Base-by-base conservation (phyloP, 2,329 filamentous ascomycete species). In the Biscogniauxia sp. region DNA sequence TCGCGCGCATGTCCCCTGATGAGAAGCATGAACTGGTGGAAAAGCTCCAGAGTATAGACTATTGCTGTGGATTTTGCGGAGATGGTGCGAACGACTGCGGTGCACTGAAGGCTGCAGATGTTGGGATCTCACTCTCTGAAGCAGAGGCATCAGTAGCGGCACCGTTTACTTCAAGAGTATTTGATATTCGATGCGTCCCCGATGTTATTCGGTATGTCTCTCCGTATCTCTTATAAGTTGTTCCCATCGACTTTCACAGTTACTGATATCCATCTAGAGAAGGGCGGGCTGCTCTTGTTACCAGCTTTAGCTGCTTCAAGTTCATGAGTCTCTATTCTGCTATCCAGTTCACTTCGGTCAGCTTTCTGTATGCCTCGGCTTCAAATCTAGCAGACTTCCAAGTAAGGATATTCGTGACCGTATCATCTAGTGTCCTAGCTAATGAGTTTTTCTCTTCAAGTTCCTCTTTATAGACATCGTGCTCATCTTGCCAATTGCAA, bases 281-380 rank as follows among this genome's bases (percentile, higher is more conserved):
- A 80, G 95, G 95, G 20, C 88, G 96, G 64, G 94, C 94, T 20
- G 92, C 96, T 37, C 83, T 99, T 37, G 93, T 98, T n/a, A 99
- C 95, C 13, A 97, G 93, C 76, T 99, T 99, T 79, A 96, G 92
- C 79, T 99, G 95, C 79, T 99, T 99, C 84, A 99, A 98, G 80
- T 99, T 96, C 78, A 99, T 99, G 96, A 96, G 91, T 69, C 78
- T 99, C 66, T 99, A 99, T 80, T 98, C 93, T 2, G 94, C 95
- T n/a, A 99, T 99, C 66, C 95, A 99, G 75, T 99, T 99, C 79
- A 96, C 92, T 7, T 92, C 92, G 0, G 96, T 99, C 71, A 96
- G 91, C 82, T 97, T 99, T 73, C 83, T 99, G 17, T 99, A 99
- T 75, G 91, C 93, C 6, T 93, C 88, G 7, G 96, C 91, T 11